Evolutionary conservation across 1,139 yeast genomes (phyloP), one percentile per base, ranked within the genome.

Genomic region (Spathaspora sp.): DNA sequence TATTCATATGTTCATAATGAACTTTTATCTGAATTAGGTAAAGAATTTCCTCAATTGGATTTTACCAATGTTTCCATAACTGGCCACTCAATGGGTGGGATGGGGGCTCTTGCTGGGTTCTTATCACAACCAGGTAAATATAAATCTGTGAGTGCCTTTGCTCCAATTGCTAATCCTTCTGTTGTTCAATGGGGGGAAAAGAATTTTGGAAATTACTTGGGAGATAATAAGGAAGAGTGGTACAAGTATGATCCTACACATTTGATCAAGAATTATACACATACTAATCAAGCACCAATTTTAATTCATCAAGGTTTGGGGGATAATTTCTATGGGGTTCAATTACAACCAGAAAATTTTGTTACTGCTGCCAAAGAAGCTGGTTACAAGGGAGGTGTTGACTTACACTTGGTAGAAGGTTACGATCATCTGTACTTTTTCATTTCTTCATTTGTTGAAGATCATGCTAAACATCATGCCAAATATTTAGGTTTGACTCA

Each of bases 41-140:
- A 60, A 16, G 70, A 78, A 40, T 86, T 76, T 56, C 57, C 74
- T 3, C 65, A 70, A 33, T 70, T 88, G 53, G 86, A 88, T 61
- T 72, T 81, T 47, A 61, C 67, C 29, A 84, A 79, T 43, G 76
- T 84, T 46, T 80, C 93, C 24, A 82, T 93, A 53, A 84, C 95
- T 9, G 98, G 98, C 39, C 98, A 93, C 65, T 93, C 99, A 2
- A 93, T 93, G 98, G 99, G 99, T 43, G 99, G 99, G 0, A 89
- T 80, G 64, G 99, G 99, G 45, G 96, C 99, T 0, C 69, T 93
- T 50, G 72, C 86, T 47, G 84, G 95, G 13, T 91, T 81, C 63
- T 70, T 93, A 47, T 80, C 76, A 54, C 82, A 87, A 62, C 89
- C 93, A 1, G 86, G 84, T 3, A 74, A 74, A 58, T 93, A 86